Base-by-base conservation (phyloP, 1,139 yeast species). In the Geotrichum restrictum region DNA sequence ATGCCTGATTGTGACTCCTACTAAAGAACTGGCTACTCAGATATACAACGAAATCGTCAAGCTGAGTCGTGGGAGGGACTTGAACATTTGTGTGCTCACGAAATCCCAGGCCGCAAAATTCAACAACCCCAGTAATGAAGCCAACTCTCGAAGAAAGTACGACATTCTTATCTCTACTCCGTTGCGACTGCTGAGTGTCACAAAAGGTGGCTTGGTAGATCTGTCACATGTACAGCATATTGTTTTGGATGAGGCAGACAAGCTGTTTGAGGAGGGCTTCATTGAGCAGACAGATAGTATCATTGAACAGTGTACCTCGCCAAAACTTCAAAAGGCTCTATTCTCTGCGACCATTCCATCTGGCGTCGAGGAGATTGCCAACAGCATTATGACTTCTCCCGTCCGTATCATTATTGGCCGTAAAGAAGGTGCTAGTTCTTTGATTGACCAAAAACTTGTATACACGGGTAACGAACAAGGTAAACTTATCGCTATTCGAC, bases 261-360 rank as follows among this genome's bases (percentile, higher is more conserved):
- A 88, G 63, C 73, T 94, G 52, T 88, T 94, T 63, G 98, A 93
- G 63, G 82, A 83, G 54, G 95, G 93, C 16, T 94, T 94, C 63
- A 81, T 89, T 19, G 89, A 85, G 60, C 98, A 94, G 71, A 87
- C 96, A 0, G 98, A 93, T 67, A 83, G 82, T 52, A 84, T 93
- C 56, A 72, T 93, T 58, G 76, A 86, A 13, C 77, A 83, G 33
- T 85, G 95, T 67, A 73, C 83, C 1, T 71, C 75, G 57, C 70
- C 77, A 50, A 67, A 51, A 65, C 69, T 64, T 59, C 76, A 62
- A 62, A 88, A 84, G 69, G 82, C 94, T 4, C 83, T 94, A 74
- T 93, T 87, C 65, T 88, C 96, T 5, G 99, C 99, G 8, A 94
- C 99, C 0, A 85, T 94, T 55, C 96, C 98, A 0, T 85, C 96